These are phyloP conservation scores for Globisporangium viniferum DNA, from an alignment of 352 stramenopile species.

Conservation along the genomic window DNA sequence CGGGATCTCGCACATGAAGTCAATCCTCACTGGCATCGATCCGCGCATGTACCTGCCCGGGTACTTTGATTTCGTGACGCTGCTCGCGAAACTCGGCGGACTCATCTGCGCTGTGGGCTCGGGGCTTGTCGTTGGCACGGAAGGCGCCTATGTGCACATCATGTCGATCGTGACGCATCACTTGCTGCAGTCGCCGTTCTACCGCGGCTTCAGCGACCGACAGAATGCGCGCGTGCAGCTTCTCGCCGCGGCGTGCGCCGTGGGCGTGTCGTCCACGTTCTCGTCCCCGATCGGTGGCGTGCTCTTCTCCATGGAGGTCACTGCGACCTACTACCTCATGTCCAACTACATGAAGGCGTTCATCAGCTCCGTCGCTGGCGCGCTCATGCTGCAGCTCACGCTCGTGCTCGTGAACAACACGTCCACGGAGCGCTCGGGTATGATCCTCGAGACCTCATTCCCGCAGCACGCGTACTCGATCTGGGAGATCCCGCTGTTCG, in stretches of 20 bases:
- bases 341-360: constrained; percentile 91
- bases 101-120: constrained; percentile 93
- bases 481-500: constrained; percentile 73
- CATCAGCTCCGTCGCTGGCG: constrained; percentile 72
- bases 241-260: constrained; percentile 88
- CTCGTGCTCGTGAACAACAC: constrained; percentile 57
- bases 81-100: constrained; percentile 89
- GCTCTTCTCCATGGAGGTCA: constrained; percentile 94
- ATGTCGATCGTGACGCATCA: constrained; percentile 91
- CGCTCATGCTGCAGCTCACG: constrained; percentile 74
- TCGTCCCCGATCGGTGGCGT: constrained; percentile 92
- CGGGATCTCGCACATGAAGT: constrained; percentile 87
- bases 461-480: constrained; percentile 51
- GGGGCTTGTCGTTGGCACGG: constrained; percentile 95
- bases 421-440: constrained; percentile 40
- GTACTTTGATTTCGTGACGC: constrained; percentile 81
- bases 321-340: constrained; percentile 85
- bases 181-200: constrained; percentile 76
- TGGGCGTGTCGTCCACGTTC: constrained; percentile 92
- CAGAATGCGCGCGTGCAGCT: constrained; percentile 86
- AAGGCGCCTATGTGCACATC: constrained; percentile 98
- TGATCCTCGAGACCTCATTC: constrained; percentile 51
- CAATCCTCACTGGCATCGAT: constrained; percentile 83
- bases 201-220: constrained; percentile 68
- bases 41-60: constrained; percentile 75